phyloP scores from a whole-genome alignment of 169 alveolate genomes.

The Plasmodium blacklocki region DNA sequence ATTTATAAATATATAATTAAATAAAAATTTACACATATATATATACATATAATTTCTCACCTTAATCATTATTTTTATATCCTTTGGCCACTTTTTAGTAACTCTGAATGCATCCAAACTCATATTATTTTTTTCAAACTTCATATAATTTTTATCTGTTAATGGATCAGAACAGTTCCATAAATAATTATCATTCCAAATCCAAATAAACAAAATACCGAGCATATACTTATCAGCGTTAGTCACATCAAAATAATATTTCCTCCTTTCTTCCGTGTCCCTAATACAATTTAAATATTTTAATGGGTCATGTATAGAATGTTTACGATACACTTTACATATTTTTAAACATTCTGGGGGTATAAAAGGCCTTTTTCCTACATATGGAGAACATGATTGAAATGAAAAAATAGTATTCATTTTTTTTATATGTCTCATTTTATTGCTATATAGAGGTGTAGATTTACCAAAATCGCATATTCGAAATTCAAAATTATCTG shows the following conservation, averaged over 20 bases:
- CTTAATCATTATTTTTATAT: conserved; percentile 38
- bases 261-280: conserved; percentile 65
- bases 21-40: neutral
- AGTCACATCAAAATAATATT: conserved; percentile 82
- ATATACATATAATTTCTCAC: neutral
- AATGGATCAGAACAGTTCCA: conserved; percentile 85
- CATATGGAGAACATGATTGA: conserved; percentile 86
- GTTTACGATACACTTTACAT: conserved; percentile 64
- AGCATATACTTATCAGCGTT: conserved; percentile 81
- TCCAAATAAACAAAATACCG: conserved; percentile 83
- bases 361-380: conserved; percentile 87
- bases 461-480: conserved; percentile 86
- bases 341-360: conserved; percentile 88
- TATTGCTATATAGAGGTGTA: conserved; percentile 81
- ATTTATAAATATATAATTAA: neutral
- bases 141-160: conserved; percentile 77
- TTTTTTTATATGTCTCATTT: conserved; percentile 78
- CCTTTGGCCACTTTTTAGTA: conserved; percentile 56
- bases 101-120: conserved; percentile 35
- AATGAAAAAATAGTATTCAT: conserved; percentile 67
- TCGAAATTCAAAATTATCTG: conserved; percentile 79
- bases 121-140: conserved; percentile 46
- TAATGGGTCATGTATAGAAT: conserved; percentile 32
- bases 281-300: conserved; percentile 12
- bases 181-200: conserved; percentile 86